Base-by-base conservation (phyloP, 495 filamentous ascomycete species). In the Massariosphaeria phaeospora region DNA sequence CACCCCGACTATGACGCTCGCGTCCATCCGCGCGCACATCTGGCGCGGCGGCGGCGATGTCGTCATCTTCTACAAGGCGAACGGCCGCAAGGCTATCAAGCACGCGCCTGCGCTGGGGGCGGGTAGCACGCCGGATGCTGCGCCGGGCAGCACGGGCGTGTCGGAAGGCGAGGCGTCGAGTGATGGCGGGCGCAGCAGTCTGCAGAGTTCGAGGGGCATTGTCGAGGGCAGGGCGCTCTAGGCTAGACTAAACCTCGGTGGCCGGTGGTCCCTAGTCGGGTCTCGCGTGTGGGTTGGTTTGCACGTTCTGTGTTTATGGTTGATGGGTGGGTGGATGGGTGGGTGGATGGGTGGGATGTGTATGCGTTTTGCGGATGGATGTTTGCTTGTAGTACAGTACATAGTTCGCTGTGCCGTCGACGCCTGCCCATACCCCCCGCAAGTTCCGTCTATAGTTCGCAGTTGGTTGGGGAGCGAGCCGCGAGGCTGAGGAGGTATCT, bases 1-100 rank as follows among this genome's bases (percentile, higher is more conserved):
- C 20, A 73, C 77, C 13, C 76, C 79, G 3, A 85, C 84, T 9
- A 95, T 95, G 86, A 96, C 86, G 35, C 78, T 98, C 8, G 89
- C 89, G 18, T 96, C 91, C 0, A 81, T 98, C 23, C 83, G 89
- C 40, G 81, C 88, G 6, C 88, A 95, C 62, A 74, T 97, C 39
- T 98, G 94, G 93, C 87, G 93, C 57, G 86, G 84, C 21, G 86
- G 87, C 11, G 89, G 85, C 46, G 93, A 98, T 68, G 86, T 98
- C 63, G 69, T 94, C 25, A 73, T 98, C 30, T 81, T 87, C 59
- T 98, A 97, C 77, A 91, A 90, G 65, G 77, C 88, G 25, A 97
- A 96, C 59, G 89, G 89, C 20, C 80, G 80, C 67, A 88, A 88
- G 67, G 69, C 70, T 35, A 69, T 70, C 52, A 57, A 64, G 43